These are phyloP conservation scores for Globisporangium cederbergense DNA, from an alignment of 352 stramenopile genomes.

Conservation along the genomic window DNA sequence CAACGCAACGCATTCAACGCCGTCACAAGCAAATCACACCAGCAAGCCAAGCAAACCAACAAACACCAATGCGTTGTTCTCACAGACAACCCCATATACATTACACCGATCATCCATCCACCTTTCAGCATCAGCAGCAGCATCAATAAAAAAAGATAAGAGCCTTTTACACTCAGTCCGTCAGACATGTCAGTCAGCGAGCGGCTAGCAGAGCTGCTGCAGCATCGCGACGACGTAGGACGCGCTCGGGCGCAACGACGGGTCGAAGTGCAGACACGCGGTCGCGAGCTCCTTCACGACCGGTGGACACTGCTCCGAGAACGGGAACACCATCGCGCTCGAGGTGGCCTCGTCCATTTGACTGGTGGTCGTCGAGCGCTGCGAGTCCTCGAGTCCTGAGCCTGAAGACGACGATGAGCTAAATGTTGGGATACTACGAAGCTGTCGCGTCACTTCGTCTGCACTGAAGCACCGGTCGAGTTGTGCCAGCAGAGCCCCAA, in stretches of 20 bases:
- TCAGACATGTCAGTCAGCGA: neutral
- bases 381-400: constrained; percentile 23
- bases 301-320: constrained; percentile 58
- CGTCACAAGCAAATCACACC: neutral
- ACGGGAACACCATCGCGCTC: constrained; percentile 60
- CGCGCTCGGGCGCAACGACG: constrained; percentile 62
- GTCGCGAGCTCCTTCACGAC: constrained; percentile 54
- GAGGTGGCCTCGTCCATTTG: constrained; percentile 24
- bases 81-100: constrained; percentile 2
- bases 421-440: constrained; percentile 28
- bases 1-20: neutral
- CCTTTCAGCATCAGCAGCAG: neutral
- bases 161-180: neutral
- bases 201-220: constrained; percentile 23
- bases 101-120: neutral
- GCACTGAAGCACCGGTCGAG: constrained; percentile 55
- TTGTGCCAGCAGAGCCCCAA: constrained; percentile 59
- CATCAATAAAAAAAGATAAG: constrained; percentile 6
- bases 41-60: constrained; percentile 8
- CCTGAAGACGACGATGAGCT: constrained; percentile 13
- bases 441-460: constrained; percentile 60
- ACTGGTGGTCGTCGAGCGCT: constrained; percentile 29
- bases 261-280: constrained; percentile 68
- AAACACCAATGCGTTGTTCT: constrained; percentile 9
- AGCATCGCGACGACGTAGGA: constrained; percentile 78